Evolutionary conservation across 192 early-diverging fungal species (phyloP), one percentile per base, ranked within the genome.

Genomic region (Neocallimastix lanati): DNA sequence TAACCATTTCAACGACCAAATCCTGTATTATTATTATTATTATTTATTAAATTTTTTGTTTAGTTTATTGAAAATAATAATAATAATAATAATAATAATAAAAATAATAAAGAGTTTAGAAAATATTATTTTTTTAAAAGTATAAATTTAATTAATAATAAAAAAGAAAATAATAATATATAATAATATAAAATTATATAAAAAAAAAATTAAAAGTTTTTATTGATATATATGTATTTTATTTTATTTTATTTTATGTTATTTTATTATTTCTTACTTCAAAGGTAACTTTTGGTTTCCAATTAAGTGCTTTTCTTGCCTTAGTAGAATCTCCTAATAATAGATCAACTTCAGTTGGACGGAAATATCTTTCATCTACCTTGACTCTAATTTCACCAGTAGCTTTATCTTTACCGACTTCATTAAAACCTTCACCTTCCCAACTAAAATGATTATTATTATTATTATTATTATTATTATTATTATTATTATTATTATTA

Each of bases 341-440:
- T 11, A 93, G 80, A 78, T 93, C 92, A 29, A 93, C 92, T 84
- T 93, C 92, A 29, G 92, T 89, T 38, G 92, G 92, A 80, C 92
- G 91, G 87, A 92, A 93, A 84, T 93, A 93, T 78, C 88, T 86
- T n/a, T 88, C 86, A 80, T 93, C 91, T 76, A 90, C 86, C 29
- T 89, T 86, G 28, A 91, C 88, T 80, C 90, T 86, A 36, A 92
- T 80, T 25, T 82, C 84, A 27, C 88, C 88, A 28, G 80, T 84
- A 14, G 86, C 86, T 29, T 81, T 81, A 80, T 89, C 89, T 76
- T 88, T 85, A 80, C 91, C 91, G 29, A 92, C 81, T 79, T 90
- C 85, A 33, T 89, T 82, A 80, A 88, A 87, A 79, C 87, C 90
- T 76, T 88, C 83, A 79, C 90, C 91, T 84, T 91, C 90, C 89